These are phyloP conservation scores for Botrytis fabae DNA, from an alignment of 2,329 filamentous ascomycete genomes.

Conservation along the genomic window DNA sequence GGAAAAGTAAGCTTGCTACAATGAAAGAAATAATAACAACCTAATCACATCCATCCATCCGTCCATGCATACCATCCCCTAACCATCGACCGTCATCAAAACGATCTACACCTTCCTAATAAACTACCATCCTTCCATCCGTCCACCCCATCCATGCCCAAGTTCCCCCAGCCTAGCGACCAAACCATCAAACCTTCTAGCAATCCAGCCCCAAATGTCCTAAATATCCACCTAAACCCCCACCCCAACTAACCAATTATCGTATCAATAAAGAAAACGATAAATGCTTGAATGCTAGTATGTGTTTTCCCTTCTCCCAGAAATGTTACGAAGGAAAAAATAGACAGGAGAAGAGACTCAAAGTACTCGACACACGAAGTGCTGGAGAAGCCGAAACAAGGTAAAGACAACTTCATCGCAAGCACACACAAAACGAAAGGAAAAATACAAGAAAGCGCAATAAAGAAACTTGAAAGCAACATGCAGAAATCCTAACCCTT, in stretches of 20 bases:
- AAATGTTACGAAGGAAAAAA: slow-evolving; percentile 10
- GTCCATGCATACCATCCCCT: neutral
- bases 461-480: slow-evolving; percentile 17
- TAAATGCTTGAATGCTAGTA: slow-evolving; percentile 19
- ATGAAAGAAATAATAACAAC: slow-evolving; percentile 21
- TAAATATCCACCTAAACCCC: slow-evolving; percentile 17
- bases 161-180: slow-evolving; percentile 14
- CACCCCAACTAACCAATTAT: slow-evolving; percentile 23
- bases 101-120: slow-evolving; percentile 4
- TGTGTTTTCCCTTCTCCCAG: slow-evolving; percentile 17
- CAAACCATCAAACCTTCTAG: slow-evolving; percentile 20
- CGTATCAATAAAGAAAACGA: slow-evolving; percentile 14
- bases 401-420: slow-evolving; percentile 12
- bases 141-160: slow-evolving; percentile 20
- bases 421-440: slow-evolving; percentile 14
- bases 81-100: slow-evolving; percentile 9
- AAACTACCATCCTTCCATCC: slow-evolving; percentile 8
- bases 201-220: slow-evolving; percentile 18
- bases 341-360: slow-evolving; percentile 15
- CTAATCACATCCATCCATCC: slow-evolving; percentile 10
- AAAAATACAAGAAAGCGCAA: slow-evolving; percentile 17
- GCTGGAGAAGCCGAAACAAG: slow-evolving; percentile 13
- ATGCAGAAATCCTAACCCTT: slow-evolving; percentile 22
- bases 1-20: slow-evolving; percentile 21
- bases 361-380: slow-evolving; percentile 20